Evolutionary conservation across 306 rosid species (phyloP).

Genomic region (Medicago arabica): DNA sequence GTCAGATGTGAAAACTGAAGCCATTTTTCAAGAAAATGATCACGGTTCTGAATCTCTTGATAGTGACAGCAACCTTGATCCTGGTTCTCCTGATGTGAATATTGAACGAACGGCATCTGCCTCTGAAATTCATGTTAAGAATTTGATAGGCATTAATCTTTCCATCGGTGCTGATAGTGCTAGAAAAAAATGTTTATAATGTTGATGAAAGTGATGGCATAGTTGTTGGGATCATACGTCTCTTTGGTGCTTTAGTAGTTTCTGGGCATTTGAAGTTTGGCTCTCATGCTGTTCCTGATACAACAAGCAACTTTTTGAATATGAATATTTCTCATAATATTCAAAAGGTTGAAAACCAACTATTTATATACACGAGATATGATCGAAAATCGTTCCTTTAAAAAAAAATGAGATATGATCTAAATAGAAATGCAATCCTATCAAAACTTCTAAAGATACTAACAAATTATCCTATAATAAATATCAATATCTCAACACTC

Average conservation of each 20-base stretch:
- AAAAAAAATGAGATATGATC: no score
- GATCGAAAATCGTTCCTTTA: no score
- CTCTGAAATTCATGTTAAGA: slow-evolving; percentile 62
- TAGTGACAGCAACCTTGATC: slow-evolving; percentile 48
- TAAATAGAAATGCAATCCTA: no score
- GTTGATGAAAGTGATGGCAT: slow-evolving; percentile 86
- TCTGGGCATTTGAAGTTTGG: slow-evolving; percentile 82
- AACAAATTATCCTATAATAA: no score
- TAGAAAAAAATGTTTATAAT: slow-evolving; percentile 93
- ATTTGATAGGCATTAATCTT: slow-evolving; percentile 91
- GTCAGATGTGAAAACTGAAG: slow-evolving; percentile 52
- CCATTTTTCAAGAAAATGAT: slow-evolving; percentile 50
- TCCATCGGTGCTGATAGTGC: slow-evolving; percentile 94
- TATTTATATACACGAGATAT: no score
- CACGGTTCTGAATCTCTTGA: slow-evolving; percentile 58
- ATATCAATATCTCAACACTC: no score
- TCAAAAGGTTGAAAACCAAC: no score
- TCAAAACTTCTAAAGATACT: no score
- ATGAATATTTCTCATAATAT: no score
- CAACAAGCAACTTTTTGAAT: slow-evolving; percentile 64
- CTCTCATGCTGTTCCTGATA: slow-evolving; percentile 56
- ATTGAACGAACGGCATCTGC: slow-evolving; percentile 59
- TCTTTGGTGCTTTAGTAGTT: slow-evolving; percentile 86
- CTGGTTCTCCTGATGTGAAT: slow-evolving; percentile 52
- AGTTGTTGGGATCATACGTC: slow-evolving; percentile 81